Evolutionary conservation across 768 basidiomycete species (phyloP).

Genomic region (Goffeauzyma gilvescens): DNA sequence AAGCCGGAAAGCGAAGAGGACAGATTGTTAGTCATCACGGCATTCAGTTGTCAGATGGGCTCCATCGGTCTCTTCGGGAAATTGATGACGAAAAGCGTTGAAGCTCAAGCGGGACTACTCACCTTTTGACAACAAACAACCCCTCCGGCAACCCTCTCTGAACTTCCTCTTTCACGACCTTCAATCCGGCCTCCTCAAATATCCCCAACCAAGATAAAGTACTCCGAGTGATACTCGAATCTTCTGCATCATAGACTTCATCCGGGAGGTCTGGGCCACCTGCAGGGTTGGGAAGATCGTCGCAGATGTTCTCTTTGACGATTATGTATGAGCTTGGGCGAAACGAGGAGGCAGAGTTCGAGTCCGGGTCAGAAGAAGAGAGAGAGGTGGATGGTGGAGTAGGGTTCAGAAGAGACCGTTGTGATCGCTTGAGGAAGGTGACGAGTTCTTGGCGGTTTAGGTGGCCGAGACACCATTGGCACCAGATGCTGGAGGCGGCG

Average conservation of each 20-base stretch:
- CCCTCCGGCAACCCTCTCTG: constrained; percentile 69
- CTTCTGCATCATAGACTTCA: constrained; percentile 57
- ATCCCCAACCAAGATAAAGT: constrained; percentile 45
- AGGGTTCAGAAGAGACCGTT: constrained; percentile 40
- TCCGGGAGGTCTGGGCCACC: constrained; percentile 33
- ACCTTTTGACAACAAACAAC: constrained; percentile 76
- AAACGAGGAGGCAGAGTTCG: no score
- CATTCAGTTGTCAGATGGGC: no score
- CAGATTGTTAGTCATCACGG: no score
- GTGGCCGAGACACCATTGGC: constrained; percentile 84
- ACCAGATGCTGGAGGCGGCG: constrained; percentile 44
- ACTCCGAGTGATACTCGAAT: constrained; percentile 78
- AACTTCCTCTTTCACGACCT: constrained; percentile 49
- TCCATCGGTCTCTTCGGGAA: no score
- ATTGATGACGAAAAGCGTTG: no score
- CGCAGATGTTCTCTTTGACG: constrained; percentile 79
- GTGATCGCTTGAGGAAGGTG: constrained; percentile 49
- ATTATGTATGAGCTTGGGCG: no score
- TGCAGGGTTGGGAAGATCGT: constrained; percentile 40
- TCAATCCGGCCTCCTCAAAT: constrained; percentile 56
- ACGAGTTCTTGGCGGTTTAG: constrained; percentile 58
- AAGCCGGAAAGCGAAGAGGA: no score
- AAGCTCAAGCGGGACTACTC: no score
- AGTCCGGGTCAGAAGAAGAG: no score
- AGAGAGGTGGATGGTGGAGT: no score